Percentiles rank a stretch among this genome's conserved stretches.
Conservation (phyloP, 1,284 basidiomycete species). For the Taiwanofungus camphoratus region DNA sequence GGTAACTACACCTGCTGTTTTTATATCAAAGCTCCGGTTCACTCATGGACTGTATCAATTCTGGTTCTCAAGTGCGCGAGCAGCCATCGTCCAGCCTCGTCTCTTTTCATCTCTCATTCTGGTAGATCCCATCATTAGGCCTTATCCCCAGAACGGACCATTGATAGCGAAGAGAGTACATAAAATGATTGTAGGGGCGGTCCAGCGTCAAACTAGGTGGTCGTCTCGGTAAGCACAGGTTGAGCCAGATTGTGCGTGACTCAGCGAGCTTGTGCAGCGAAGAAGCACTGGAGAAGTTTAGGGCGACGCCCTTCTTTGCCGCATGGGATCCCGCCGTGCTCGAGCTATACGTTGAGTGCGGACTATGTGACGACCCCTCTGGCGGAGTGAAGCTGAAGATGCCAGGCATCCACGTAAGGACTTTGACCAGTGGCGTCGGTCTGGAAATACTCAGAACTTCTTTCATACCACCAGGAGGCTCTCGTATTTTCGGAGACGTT, state of each 20-base stretch:
- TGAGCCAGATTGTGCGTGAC: not conserved
- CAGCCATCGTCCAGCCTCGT: slow-evolving; percentile 55
- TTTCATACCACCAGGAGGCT: too few species aligned
- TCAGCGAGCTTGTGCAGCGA: slow-evolving; percentile 35
- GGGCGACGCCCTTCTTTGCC: slow-evolving; percentile 61
- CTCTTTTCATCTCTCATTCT: slow-evolving; percentile 73
- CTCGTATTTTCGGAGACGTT: slow-evolving; percentile 43
- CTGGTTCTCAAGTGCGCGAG: too few species aligned
- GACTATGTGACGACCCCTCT: slow-evolving; percentile 37
- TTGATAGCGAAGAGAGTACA: slow-evolving; percentile 11
- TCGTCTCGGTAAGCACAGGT: slow-evolving; percentile 39
- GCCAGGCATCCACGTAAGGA: slow-evolving; percentile 40
- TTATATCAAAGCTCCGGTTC: too few species aligned
- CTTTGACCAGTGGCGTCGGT: too few species aligned
- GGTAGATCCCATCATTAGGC: slow-evolving; percentile 72
- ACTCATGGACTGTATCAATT: too few species aligned
- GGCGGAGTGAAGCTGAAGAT: slow-evolving; percentile 54
- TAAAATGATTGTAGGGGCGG: slow-evolving; percentile 37
- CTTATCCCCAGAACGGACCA: slow-evolving; percentile 21
- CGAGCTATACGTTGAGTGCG: slow-evolving; percentile 62
- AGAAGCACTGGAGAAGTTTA: slow-evolving; percentile 52
- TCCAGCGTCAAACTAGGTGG: slow-evolving; percentile 66
- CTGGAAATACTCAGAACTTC: too few species aligned
- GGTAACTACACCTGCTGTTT: slow-evolving; percentile 36
- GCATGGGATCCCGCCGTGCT: slow-evolving; percentile 72